phyloP scores from a whole-genome alignment of 345 rosid genomes.

The Noccaea bulbosa region DNA sequence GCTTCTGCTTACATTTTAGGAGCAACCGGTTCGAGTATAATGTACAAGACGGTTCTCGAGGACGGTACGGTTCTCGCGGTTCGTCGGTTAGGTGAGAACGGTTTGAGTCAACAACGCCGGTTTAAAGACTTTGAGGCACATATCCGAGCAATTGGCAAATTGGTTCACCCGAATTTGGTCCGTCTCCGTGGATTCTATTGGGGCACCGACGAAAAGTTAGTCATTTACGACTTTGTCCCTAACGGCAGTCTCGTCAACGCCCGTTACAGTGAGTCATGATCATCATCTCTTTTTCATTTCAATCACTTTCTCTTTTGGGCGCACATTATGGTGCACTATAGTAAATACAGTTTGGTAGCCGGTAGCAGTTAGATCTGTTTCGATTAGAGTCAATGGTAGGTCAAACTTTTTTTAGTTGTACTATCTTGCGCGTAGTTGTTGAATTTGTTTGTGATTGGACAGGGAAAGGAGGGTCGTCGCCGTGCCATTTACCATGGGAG shows the following conservation, averaged over 20 bases:
- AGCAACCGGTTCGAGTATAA: slow-evolving; percentile 87
- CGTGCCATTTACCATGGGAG: slow-evolving; percentile 85
- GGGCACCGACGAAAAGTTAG: slow-evolving; percentile 78
- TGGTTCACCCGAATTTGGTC: slow-evolving; percentile 89
- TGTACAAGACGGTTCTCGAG: slow-evolving; percentile 92
- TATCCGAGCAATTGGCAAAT: slow-evolving; percentile 74
- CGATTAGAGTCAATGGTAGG: slow-evolving; percentile 49
- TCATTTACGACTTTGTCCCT: slow-evolving; percentile 79
- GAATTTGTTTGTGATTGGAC: slow-evolving; percentile 1
- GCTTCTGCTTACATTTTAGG: slow-evolving; percentile 91
- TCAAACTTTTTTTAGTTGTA: background rate
- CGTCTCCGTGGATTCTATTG: slow-evolving; percentile 86
- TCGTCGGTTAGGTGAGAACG: slow-evolving; percentile 82
- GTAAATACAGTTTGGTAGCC: slow-evolving; percentile 42
- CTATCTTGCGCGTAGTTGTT: slow-evolving; percentile 22
- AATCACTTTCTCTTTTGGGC: background rate
- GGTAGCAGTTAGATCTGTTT: slow-evolving; percentile 16
- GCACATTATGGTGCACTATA: slow-evolving; percentile 35
- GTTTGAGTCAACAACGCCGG: slow-evolving; percentile 74
- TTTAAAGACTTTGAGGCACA: slow-evolving; percentile 84
- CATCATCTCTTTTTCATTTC: background rate
- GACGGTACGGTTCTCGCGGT: slow-evolving; percentile 83
- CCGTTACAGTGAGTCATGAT: slow-evolving; percentile 74
- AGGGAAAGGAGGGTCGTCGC: slow-evolving; percentile 91
- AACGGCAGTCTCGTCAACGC: slow-evolving; percentile 87